Evolutionary conservation across 176 grass and related monocot genomes (phyloP).

Genomic region (Tuctoria greenei): DNA sequence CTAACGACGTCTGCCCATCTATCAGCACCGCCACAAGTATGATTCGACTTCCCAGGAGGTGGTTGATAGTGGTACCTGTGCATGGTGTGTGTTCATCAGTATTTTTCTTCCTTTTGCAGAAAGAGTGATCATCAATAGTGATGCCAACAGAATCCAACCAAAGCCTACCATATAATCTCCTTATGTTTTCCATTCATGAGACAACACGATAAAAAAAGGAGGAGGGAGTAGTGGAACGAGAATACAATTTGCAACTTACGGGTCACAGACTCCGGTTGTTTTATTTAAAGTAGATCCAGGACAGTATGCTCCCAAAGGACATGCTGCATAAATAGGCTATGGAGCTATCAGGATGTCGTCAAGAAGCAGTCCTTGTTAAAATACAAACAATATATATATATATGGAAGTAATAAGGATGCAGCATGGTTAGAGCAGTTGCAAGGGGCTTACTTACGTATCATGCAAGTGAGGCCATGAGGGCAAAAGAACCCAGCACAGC

Average conservation of each 20-base stretch:
- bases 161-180: not conserved
- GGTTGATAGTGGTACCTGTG: conserved; percentile 82
- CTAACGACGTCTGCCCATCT: conserved; percentile 73
- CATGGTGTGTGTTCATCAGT: not conserved
- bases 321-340: conserved; percentile 52
- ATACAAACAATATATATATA: not conserved
- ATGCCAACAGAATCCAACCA: not conserved
- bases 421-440: not conserved
- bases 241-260: conserved; percentile 55
- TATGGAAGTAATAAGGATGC: not conserved
- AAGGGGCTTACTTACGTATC: conserved; percentile 74
- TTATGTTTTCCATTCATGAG: not conserved
- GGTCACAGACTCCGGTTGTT: conserved; percentile 80
- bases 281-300: conserved; percentile 68
- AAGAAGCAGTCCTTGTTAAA: not conserved
- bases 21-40: conserved; percentile 78
- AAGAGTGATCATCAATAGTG: not conserved
- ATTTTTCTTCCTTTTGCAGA: not conserved
- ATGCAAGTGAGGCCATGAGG: conserved; percentile 92
- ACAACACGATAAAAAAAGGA: not conserved
- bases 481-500: conserved; percentile 87
- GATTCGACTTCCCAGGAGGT: conserved; percentile 70
- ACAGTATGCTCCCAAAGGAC: conserved; percentile 86
- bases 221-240: not conserved
- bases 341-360: not conserved